These are phyloP conservation scores for Coemansia nantahalensis DNA, from an alignment of 192 early-diverging fungal genomes.

Conservation along the genomic window DNA sequence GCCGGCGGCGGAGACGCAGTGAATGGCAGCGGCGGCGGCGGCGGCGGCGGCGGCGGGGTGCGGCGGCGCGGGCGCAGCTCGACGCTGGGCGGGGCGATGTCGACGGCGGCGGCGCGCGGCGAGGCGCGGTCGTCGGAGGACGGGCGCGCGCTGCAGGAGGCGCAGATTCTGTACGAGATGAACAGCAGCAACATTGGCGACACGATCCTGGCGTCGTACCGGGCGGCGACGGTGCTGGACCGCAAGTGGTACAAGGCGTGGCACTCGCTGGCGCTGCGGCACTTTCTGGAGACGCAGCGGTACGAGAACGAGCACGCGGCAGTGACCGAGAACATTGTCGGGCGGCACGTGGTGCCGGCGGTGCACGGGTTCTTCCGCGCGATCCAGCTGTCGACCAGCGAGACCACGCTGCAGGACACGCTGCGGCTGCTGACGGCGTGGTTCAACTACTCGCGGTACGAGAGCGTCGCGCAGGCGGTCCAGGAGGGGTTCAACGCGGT, in stretches of 20 bases:
- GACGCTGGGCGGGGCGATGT: not conserved
- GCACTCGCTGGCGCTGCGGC: constrained; percentile 91
- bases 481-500: constrained; percentile 83
- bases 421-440: constrained; percentile 89
- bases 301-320: constrained; percentile 67
- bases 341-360: constrained; percentile 68
- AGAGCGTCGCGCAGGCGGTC: constrained; percentile 85
- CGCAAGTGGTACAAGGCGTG: constrained; percentile 98
- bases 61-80: constrained; percentile 5
- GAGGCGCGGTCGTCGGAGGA: not conserved
- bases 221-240: constrained; percentile 87
- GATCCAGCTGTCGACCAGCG: constrained; percentile 83
- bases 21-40: not conserved
- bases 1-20: constrained; percentile 9
- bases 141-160: constrained; percentile 7
- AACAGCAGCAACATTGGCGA: constrained; percentile 34
- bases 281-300: constrained; percentile 84
- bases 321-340: constrained; percentile 63
- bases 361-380: constrained; percentile 94
- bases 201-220: constrained; percentile 79
- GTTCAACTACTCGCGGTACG: constrained; percentile 94
- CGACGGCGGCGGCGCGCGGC: not conserved
- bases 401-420: constrained; percentile 92
- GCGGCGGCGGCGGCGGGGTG: too few relatives aligned
- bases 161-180: constrained; percentile 25